Evolutionary conservation across 345 rosid species (phyloP).

Genomic region (sweet orange (Citrus sinensis)): DVS_A1.0 CM039165.1:2359001-2359500

Average conservation of each 20-base stretch:
- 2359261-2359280: neutral
- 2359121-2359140: neutral
- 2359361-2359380: conserved; percentile 57
- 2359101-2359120: neutral
- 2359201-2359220: neutral
- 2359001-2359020: neutral
- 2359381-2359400: conserved; percentile 46
- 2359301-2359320: neutral
- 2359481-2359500: neutral
- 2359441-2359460: conserved; percentile 5
- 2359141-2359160: neutral
- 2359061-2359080: neutral
- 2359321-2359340: conserved; percentile 24
- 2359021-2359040: neutral
- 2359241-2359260: neutral
- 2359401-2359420: conserved; percentile 26
- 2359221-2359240: neutral
- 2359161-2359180: neutral
- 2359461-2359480: neutral
- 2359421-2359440: conserved; percentile 20
- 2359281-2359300: neutral
- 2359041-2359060: neutral
- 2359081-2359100: neutral
- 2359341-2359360: conserved; percentile 48
- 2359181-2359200: neutral